These are phyloP conservation scores for Persicaria tinctoria DNA, from an alignment of 148 eudicot species.

Conservation along the genomic window DNA sequence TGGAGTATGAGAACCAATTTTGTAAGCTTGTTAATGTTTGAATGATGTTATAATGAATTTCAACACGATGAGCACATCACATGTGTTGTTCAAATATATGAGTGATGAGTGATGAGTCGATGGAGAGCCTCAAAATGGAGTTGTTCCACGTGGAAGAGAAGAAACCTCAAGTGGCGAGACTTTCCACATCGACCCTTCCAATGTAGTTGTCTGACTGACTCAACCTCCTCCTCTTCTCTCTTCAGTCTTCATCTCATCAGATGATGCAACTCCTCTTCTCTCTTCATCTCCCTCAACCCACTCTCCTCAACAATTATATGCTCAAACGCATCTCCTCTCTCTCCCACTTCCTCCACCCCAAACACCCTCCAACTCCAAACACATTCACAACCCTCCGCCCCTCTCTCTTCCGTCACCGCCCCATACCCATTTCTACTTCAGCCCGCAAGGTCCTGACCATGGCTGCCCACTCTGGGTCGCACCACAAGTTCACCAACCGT, in stretches of 20 bases:
- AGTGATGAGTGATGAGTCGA: neutral
- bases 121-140: neutral
- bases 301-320: neutral
- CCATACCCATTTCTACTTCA: neutral
- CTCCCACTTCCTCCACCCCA: neutral
- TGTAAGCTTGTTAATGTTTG: too few relatives aligned
- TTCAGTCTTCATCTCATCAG: too few relatives aligned
- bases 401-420: neutral
- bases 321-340: constrained; percentile 6
- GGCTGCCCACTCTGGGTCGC: constrained; percentile 34
- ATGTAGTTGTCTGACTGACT: too few relatives aligned
- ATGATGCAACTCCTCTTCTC: too few relatives aligned
- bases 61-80: too few relatives aligned
- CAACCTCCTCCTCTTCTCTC: too few relatives aligned
- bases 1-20: too few relatives aligned
- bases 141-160: neutral
- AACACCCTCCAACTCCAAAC: neutral
- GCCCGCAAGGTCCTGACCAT: constrained; percentile 33
- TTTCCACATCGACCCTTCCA: too few relatives aligned
- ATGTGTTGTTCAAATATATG: neutral
- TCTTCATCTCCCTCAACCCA: neutral
- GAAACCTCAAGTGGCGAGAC: neutral
- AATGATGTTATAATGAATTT: too few relatives aligned
- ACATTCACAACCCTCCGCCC: neutral
- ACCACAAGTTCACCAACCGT: constrained; percentile 53